Evolutionary conservation across 495 filamentous ascomycete species (phyloP), one percentile per base, ranked within the genome.

Genomic region (Talaromyces proteolyticus): DNA sequence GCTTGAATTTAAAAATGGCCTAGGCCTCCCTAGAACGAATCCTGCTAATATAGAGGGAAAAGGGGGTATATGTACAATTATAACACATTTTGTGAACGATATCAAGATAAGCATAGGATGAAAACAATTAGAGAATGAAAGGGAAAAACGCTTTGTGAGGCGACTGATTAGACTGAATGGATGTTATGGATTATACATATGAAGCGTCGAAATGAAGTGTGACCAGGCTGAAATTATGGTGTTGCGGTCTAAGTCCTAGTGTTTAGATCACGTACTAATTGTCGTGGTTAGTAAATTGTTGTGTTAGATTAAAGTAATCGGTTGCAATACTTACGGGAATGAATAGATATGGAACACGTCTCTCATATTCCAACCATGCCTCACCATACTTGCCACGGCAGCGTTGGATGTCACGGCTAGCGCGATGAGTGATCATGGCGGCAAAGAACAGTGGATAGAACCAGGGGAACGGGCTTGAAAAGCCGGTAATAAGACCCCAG

Each of bases 381-480:
- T 88, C 85, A 7, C 93, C 92, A 68, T 98, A 98, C 73, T 89
- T 94, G 56, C 72, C 70, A 34, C 81, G 75, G 67, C 92, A 98
- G 43, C 84, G 73, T 56, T 83, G 70, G 50, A 92, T 89, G 68
- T 98, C 92, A 38, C 92, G 77, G 57, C 66, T 75, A 10, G 88
- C 83, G 22, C 92, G 86, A 67, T 98, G 93, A 16, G 81, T 66
- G 58, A 98, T 96, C 92, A 96, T 96, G 49, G 67, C 65, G 11
- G 70, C 68, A 66, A 98, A 98, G 72, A 98, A 98, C 14, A 86
- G 66, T 6, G 89, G 85, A 57, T 96, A 93, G 61, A 98, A 96
- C 91, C 92, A 98, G 0, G 92, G 92, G 63, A 96, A 86, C 2
- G 89, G 88, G 57, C 78, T 84, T 12, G 37, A 39, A 62, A 84